Percentiles rank a stretch among this genome's conserved stretches.
Evolutionary conservation across 164 flowering plant genomes (phyloP).

Genomic region (Magnolia sinica): DNA sequence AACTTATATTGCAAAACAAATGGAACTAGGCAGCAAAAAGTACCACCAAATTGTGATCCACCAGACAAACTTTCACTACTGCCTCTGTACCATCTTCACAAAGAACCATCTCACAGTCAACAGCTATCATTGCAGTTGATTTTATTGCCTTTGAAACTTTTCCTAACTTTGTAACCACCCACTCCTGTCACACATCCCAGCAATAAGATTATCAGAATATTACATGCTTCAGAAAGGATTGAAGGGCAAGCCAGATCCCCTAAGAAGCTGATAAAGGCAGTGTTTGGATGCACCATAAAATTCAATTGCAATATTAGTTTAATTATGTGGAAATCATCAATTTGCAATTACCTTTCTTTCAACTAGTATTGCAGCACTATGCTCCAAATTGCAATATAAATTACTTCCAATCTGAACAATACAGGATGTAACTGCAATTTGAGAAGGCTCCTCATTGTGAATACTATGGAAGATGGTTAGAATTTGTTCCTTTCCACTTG

Average conservation of each 20-base stretch:
- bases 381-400: no score
- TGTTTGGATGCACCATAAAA: no score
- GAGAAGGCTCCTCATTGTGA: no score
- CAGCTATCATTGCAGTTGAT: slow-evolving; percentile 58
- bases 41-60: slow-evolving; percentile 77
- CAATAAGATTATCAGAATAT: slow-evolving; percentile 1
- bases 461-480: no score
- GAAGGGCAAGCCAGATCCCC: background rate
- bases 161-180: slow-evolving; percentile 57
- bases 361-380: no score
- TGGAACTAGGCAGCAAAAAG: background rate
- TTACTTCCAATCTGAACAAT: no score
- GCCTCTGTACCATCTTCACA: slow-evolving; percentile 94
- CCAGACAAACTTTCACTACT: slow-evolving; percentile 75
- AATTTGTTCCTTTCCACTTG: no score
- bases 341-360: no score
- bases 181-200: slow-evolving; percentile 45
- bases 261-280: no score
- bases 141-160: slow-evolving; percentile 39
- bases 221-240: background rate
- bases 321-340: no score
- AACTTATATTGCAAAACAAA: background rate
- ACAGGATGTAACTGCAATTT: no score
- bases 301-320: no score
- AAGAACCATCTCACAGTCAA: slow-evolving; percentile 99